phyloP scores from a whole-genome alignment of 139 green algal genomes.

The Coelastrella sp. region DNA sequence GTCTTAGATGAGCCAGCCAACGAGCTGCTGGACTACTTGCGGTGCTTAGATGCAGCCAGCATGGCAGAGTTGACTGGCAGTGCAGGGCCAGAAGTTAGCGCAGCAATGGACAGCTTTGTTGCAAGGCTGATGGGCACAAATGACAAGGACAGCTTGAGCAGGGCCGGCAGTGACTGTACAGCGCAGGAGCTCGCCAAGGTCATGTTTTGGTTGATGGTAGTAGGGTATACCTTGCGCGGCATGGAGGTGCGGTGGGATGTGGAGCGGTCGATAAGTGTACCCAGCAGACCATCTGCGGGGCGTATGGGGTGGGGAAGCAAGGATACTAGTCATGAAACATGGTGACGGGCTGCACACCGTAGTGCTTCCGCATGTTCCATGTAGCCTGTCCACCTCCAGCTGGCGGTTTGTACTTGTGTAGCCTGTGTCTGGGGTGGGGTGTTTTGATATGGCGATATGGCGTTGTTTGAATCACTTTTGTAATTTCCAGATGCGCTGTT shows the following conservation, averaged over 20 bases:
- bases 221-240: slow-evolving; percentile 42
- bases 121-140: slow-evolving; percentile 38
- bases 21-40: slow-evolving; percentile 84
- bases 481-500: no score
- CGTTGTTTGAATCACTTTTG: no score
- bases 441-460: no score
- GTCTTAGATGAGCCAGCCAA: slow-evolving; percentile 54
- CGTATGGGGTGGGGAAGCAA: slow-evolving; percentile 14
- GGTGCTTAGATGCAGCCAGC: slow-evolving; percentile 64
- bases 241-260: slow-evolving; percentile 50
- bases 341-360: neutral
- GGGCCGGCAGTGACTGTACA: slow-evolving; percentile 45
- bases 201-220: slow-evolving; percentile 53
- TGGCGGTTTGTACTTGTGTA: neutral
- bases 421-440: neutral
- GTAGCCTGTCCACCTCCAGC: no score
- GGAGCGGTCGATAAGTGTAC: neutral
- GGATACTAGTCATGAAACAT: slow-evolving; percentile 31
- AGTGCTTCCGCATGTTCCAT: no score
- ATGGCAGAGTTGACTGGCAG: slow-evolving; percentile 27
- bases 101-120: slow-evolving; percentile 52
- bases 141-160: slow-evolving; percentile 41
- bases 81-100: neutral
- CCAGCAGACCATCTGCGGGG: neutral
- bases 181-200: slow-evolving; percentile 44